Evolutionary conservation across 139 green algal genomes (phyloP).

Genomic region (Tetradesmus lagerheimii): DNA sequence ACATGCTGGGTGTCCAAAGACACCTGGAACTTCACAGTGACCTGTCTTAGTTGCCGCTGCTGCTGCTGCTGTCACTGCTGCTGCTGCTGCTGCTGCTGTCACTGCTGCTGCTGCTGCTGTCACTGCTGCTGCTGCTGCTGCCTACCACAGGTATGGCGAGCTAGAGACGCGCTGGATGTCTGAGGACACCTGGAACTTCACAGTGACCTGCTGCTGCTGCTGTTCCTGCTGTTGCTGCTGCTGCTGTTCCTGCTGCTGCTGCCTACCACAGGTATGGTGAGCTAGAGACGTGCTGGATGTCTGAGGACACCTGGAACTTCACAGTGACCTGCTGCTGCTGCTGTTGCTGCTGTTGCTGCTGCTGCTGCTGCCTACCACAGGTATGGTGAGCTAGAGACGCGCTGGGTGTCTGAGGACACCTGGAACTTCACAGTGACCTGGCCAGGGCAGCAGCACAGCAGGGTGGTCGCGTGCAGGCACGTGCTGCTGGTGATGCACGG

Average conservation of each 20-base stretch:
- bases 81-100: too few relatives aligned
- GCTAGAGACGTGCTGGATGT: too few relatives aligned
- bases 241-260: background rate
- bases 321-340: too few relatives aligned
- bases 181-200: constrained; percentile 72
- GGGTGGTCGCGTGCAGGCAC: background rate
- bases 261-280: background rate
- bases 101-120: background rate
- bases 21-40: too few relatives aligned
- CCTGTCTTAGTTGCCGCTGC: too few relatives aligned
- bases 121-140: background rate
- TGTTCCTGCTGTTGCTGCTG: too few relatives aligned
- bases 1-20: too few relatives aligned
- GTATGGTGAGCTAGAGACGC: constrained; percentile 68
- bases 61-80: too few relatives aligned
- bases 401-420: constrained; percentile 69
- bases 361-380: constrained; percentile 39
- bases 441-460: background rate
- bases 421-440: constrained; percentile 64
- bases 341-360: background rate
- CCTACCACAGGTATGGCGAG: constrained; percentile 70
- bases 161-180: constrained; percentile 63
- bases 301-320: too few relatives aligned
- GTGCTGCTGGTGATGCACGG: constrained; percentile 59
- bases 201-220: too few relatives aligned